Evolutionary conservation across 116 monocot species (phyloP).

Genomic region (Zostera marina): DNA sequence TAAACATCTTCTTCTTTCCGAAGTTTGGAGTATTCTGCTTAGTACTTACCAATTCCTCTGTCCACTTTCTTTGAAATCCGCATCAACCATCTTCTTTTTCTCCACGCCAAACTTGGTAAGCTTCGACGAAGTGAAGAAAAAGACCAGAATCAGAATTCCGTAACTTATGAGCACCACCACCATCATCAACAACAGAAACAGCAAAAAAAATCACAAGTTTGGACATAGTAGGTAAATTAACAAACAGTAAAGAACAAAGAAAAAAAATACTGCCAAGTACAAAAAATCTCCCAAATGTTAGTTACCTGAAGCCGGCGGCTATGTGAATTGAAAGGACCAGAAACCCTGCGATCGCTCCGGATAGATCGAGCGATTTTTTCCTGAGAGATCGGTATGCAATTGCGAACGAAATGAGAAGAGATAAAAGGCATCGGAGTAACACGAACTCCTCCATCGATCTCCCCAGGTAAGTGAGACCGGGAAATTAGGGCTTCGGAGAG

Average conservation of each 20-base stretch:
- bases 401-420: slow-evolving; percentile 21
- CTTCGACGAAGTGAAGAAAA: slow-evolving; percentile 82
- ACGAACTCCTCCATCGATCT: not conserved
- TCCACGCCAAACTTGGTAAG: slow-evolving; percentile 63
- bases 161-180: slow-evolving; percentile 37
- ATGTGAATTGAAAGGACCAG: slow-evolving; percentile 64
- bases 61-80: slow-evolving; percentile 71
- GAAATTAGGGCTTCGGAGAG: no score
- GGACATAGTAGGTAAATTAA: not conserved
- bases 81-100: slow-evolving; percentile 51
- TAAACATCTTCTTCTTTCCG: not conserved
- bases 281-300: no score
- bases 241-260: not conserved
- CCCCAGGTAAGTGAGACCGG: no score
- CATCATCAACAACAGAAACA: not conserved
- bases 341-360: slow-evolving; percentile 70
- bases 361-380: slow-evolving; percentile 50
- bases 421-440: slow-evolving; percentile 15
- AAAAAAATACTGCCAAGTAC: not conserved
- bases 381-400: slow-evolving; percentile 28
- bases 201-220: not conserved
- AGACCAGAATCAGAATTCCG: slow-evolving; percentile 59
- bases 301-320: slow-evolving; percentile 56
- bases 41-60: slow-evolving; percentile 72
- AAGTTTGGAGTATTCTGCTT: not conserved